Conservation (phyloP, 352 stramenopile genomes). For the Phytophthora megakarya region DNA sequence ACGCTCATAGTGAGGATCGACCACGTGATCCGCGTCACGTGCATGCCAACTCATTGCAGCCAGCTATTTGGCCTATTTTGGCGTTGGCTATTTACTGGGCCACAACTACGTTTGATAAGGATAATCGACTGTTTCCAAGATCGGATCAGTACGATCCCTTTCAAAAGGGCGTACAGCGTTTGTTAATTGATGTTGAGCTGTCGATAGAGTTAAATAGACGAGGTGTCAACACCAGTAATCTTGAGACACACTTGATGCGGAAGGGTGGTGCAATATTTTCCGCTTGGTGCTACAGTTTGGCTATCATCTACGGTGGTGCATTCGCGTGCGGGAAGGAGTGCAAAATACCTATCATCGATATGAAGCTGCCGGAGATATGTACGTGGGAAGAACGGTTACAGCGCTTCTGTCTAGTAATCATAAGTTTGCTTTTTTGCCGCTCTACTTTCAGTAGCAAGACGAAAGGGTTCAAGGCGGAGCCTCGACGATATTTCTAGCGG, state of each 20-base stretch:
- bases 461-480: background rate
- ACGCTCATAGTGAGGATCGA: slow-evolving; percentile 4
- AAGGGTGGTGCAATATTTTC: slow-evolving; percentile 23
- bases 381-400: slow-evolving; percentile 21
- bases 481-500: slow-evolving; percentile 1
- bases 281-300: slow-evolving; percentile 24
- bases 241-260: slow-evolving; percentile 29
- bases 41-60: slow-evolving; percentile 8
- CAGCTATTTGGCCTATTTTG: slow-evolving; percentile 5
- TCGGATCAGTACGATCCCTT: slow-evolving; percentile 14
- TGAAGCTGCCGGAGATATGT: slow-evolving; percentile 24
- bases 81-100: slow-evolving; percentile 12
- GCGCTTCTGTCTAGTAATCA: background rate
- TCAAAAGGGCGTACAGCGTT: background rate
- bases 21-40: slow-evolving; percentile 5
- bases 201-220: background rate
- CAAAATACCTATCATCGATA: slow-evolving; percentile 17
- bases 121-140: slow-evolving; percentile 2
- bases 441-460: slow-evolving; percentile 7
- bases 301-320: slow-evolving; percentile 20
- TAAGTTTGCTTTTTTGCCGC: too few species aligned
- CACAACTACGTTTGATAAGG: slow-evolving; percentile 6
- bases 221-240: slow-evolving; percentile 11
- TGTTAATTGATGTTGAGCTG: background rate
- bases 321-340: slow-evolving; percentile 13